Evolutionary conservation across 345 rosid species (phyloP).

Genomic region (Odontarrhena argentea): DNA sequence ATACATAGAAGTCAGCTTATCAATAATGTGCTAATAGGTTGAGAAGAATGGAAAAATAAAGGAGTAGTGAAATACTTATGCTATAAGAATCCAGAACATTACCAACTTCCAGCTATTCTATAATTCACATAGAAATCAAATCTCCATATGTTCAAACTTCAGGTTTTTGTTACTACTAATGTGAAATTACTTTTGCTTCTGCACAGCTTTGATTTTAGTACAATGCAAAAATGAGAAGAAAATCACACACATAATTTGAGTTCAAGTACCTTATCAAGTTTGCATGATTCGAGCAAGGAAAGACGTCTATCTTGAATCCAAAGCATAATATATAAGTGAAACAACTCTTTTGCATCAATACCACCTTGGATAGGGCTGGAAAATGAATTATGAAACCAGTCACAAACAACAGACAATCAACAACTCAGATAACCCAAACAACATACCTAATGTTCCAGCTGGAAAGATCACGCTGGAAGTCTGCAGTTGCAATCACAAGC

Average conservation of each 20-base stretch:
- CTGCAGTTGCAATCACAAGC: constrained; percentile 91
- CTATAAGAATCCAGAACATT: neutral
- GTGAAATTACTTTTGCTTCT: constrained; percentile 20
- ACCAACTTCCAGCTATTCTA: constrained; percentile 14
- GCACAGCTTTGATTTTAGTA: constrained; percentile 4
- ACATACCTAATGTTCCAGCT: constrained; percentile 79
- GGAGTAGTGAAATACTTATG: constrained; percentile 5
- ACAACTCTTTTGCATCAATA: constrained; percentile 92
- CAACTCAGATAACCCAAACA: constrained; percentile 22
- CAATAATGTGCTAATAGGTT: constrained; percentile 7
- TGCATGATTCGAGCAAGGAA: constrained; percentile 87
- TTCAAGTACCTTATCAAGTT: constrained; percentile 80
- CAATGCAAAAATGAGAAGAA: constrained; percentile 1
- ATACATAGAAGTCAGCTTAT: constrained; percentile 24
- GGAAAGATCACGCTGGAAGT: constrained; percentile 91
- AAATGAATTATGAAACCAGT: constrained; percentile 25
- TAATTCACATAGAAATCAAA: neutral
- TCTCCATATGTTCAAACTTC: constrained; percentile 19
- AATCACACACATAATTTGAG: neutral
- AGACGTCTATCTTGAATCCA: constrained; percentile 98
- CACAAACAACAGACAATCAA: constrained; percentile 17
- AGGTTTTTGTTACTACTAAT: constrained; percentile 7
- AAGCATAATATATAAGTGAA: constrained; percentile 87
- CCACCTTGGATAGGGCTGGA: constrained; percentile 91
- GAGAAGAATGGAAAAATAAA: constrained; percentile 1